Conservation (phyloP, 1,139 yeast species). For the Suhomyces bribrorum region DNA sequence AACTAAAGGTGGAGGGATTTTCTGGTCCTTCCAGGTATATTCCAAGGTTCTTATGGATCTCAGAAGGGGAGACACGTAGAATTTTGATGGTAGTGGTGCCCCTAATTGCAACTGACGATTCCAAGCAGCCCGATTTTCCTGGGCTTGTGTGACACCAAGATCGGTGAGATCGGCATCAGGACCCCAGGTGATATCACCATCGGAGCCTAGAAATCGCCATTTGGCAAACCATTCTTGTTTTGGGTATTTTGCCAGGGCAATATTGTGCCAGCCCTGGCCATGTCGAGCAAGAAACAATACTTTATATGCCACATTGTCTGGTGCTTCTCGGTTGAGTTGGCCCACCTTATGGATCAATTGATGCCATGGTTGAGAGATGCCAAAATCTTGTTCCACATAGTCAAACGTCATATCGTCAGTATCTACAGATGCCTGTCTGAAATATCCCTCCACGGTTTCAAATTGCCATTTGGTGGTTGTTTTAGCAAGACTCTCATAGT, state of each 20-base stretch:
- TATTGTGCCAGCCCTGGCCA: constrained; percentile 77
- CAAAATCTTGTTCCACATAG: constrained; percentile 50
- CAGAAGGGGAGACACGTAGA: constrained; percentile 65
- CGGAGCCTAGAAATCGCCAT: constrained; percentile 58
- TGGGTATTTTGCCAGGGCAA: constrained; percentile 60
- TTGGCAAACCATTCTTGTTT: constrained; percentile 56
- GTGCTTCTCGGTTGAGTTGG: constrained; percentile 37
- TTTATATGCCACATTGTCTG: constrained; percentile 47
- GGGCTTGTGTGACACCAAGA: constrained; percentile 50
- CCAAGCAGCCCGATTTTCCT: constrained; percentile 49
- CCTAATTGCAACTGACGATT: constrained; percentile 43
- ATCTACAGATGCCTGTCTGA: constrained; percentile 47
- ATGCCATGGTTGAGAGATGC: constrained; percentile 50
- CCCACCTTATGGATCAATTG: constrained; percentile 35
- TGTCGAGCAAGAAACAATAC: constrained; percentile 67
- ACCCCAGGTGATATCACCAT: constrained; percentile 61
- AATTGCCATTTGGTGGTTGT: constrained; percentile 36
- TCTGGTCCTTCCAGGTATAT: constrained; percentile 57
- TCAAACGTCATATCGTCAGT: constrained; percentile 54
- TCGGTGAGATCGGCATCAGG: constrained; percentile 69
- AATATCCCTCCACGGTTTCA: constrained; percentile 48
- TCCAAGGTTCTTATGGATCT: constrained; percentile 60
- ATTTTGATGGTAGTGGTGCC: constrained; percentile 55
- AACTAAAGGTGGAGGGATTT: constrained; percentile 39
- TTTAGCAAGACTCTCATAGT: constrained; percentile 17